These are phyloP conservation scores for Infundibulicybe gibba DNA, from an alignment of 768 basidiomycete genomes.

Conservation along the genomic window DNA sequence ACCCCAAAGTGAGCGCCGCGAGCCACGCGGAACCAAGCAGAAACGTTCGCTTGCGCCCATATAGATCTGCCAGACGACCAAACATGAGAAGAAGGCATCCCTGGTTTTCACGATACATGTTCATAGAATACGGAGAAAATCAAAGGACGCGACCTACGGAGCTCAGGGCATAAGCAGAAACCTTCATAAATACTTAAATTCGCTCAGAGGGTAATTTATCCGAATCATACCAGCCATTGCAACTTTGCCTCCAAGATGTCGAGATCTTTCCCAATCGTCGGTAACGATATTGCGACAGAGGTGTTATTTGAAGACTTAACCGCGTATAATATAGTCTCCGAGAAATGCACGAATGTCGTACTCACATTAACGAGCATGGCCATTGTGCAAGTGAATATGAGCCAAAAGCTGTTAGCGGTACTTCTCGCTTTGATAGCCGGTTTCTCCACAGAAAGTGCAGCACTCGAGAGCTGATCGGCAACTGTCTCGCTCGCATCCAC, in stretches of 20 bases:
- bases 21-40: conserved; percentile 53
- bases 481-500: too few species aligned
- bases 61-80: conserved; percentile 77
- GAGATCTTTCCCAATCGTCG: conserved; percentile 3
- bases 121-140: not conserved
- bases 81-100: conserved; percentile 76
- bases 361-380: conserved; percentile 21
- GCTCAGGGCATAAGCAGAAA: conserved; percentile 59
- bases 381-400: conserved; percentile 21
- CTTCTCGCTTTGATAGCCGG: conserved; percentile 6
- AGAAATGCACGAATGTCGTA: not conserved
- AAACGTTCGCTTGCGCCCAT: conserved; percentile 72
- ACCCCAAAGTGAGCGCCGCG: conserved; percentile 55
- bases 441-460: too few species aligned
- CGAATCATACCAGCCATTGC: conserved; percentile 5
- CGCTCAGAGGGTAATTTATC: too few species aligned
- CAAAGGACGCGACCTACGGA: conserved; percentile 39
- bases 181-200: too few species aligned
- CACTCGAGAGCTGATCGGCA: too few species aligned
- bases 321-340: not conserved
- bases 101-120: conserved; percentile 29
- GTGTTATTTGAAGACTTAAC: conserved; percentile 2
- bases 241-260: conserved; percentile 1
- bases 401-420: conserved; percentile 13
- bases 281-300: conserved; percentile 4